Evolutionary conservation across 768 basidiomycete genomes (phyloP).

Genomic region (Trametopsis cervina): DNA sequence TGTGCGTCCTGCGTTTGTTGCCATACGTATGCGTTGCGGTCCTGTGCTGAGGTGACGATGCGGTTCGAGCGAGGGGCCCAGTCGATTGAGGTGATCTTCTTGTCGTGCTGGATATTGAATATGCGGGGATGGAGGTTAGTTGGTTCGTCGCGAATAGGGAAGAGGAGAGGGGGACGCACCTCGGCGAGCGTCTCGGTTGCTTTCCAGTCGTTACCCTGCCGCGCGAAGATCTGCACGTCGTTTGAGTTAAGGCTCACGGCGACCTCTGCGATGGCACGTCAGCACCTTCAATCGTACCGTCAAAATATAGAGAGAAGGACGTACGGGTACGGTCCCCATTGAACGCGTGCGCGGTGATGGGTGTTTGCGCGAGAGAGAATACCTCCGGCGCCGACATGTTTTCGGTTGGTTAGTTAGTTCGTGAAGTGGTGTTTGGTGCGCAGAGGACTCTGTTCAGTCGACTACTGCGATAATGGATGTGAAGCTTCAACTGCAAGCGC

Average conservation of each 20-base stretch:
- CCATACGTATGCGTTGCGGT: conserved; percentile 99
- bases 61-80: conserved; percentile 97
- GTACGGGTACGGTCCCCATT: conserved; percentile 80
- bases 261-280: conserved; percentile 52
- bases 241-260: conserved; percentile 88
- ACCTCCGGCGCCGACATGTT: conserved; percentile 70
- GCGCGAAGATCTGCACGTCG: conserved; percentile 76
- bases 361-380: conserved; percentile 69
- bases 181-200: conserved; percentile 75
- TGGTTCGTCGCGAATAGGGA: neutral
- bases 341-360: conserved; percentile 88
- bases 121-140: too few species aligned
- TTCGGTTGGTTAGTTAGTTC: too few species aligned
- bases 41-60: conserved; percentile 98
- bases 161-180: conserved; percentile 35
- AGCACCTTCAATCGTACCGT: neutral
- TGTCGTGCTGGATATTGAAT: conserved; percentile 97
- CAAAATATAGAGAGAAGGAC: conserved; percentile 25
- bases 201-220: conserved; percentile 62
- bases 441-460: conserved; percentile 80
- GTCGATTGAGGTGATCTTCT: conserved; percentile 94
- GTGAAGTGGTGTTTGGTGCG: too few species aligned
- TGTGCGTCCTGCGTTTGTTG: conserved; percentile 68
- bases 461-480: conserved; percentile 53
- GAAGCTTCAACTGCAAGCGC: too few species aligned